Evolutionary conservation across 2,329 filamentous ascomycete species (phyloP), one percentile per base, ranked within the genome.

Genomic region (Pseudogymnoascus sp.): DNA sequence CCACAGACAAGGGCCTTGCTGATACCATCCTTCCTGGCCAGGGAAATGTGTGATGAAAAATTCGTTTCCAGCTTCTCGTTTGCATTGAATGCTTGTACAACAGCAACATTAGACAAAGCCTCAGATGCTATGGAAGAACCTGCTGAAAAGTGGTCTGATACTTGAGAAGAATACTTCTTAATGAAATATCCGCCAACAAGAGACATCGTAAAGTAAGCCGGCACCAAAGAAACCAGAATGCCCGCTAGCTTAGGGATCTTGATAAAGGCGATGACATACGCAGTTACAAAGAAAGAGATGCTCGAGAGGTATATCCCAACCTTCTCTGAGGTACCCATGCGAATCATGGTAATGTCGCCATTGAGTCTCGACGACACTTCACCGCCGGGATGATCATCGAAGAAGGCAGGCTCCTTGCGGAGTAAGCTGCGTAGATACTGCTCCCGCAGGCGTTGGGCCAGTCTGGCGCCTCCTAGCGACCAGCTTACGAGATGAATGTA

Each of bases 401-500:
- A 83, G 65, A 77, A 84, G 1, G 79, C 75, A 1, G 79, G 74
- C 60, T 84, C 81, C 64, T 84, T 80, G 47, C 76, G 72, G 4
- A 84, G 71, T 7, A 84, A 68, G 50, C 76, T 78, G 36, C 75
- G 71, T 8, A 84, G 70, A 65, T 83, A 84, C 29, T 69, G 72
- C 64, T 82, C 78, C 41, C 82, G 79, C 26, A 85, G 71, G 44
- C 82, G 74, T 61, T 80, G 79, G 9, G 79, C 78, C 9, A 85
- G 72, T 4, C 81, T 77, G 63, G 79, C 80, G n/a, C 82, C 81
- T 60, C 75, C 73, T 61, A 84, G 71, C 64, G 75, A 83, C 81
- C 81, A 85, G 65, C 81, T 85, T 7, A 82, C 75, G 33, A 85
- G 78, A 68, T 89, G 83, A 60, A 78, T 73, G 71, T 88, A 90